phyloP scores from a whole-genome alignment of 106 monocot species.

The Agapanthus africanus region DNA sequence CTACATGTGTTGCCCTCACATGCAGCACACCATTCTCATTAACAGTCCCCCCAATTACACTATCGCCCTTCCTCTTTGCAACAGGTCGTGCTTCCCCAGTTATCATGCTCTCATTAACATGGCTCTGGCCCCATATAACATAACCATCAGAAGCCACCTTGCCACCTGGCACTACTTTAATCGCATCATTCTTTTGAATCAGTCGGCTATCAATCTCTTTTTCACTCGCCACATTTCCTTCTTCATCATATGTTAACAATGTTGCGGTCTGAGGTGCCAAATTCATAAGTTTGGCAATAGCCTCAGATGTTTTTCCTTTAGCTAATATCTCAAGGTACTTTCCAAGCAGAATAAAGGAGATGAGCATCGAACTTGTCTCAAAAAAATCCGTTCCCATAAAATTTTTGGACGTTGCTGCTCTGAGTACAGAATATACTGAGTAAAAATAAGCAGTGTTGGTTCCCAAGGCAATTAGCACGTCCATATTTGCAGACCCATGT shows the following conservation, averaged over 20 bases:
- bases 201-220: conserved; percentile 66
- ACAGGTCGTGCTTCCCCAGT: conserved; percentile 80
- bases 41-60: conserved; percentile 78
- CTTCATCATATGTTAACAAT: conserved; percentile 41
- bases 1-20: conserved; percentile 68
- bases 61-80: conserved; percentile 78
- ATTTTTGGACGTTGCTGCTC: conserved; percentile 52
- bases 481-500: conserved; percentile 85
- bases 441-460: conserved; percentile 79
- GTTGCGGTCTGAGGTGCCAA: conserved; percentile 78
- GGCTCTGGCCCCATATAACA: conserved; percentile 92
- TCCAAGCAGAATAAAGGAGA: conserved; percentile 82
- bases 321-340: conserved; percentile 86
- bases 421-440: conserved; percentile 64
- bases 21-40: conserved; percentile 92
- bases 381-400: conserved; percentile 71
- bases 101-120: conserved; percentile 95
- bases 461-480: conserved; percentile 79
- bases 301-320: conserved; percentile 86
- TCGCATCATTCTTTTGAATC: conserved; percentile 84
- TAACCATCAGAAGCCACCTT: conserved; percentile 80
- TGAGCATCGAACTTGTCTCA: conserved; percentile 89
- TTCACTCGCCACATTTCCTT: conserved; percentile 56
- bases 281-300: conserved; percentile 86
- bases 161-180: conserved; percentile 71